Conservation (phyloP, 139 green algal genomes). For the Chlamydomonas asymmetrica region DNA sequence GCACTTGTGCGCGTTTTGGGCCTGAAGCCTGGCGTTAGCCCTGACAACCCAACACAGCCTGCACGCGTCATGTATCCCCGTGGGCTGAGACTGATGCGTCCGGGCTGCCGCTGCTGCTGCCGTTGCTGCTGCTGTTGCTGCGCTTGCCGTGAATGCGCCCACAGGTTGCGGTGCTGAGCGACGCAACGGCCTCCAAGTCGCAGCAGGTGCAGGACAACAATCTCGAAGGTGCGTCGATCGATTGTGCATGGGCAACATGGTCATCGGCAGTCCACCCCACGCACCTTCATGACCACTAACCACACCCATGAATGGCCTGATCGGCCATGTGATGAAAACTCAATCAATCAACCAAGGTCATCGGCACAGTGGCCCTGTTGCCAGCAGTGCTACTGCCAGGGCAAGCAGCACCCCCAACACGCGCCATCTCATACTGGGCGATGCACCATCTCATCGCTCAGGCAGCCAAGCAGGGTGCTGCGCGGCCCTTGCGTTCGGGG, state of each 20-base stretch:
- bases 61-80: no score
- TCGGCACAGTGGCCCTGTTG: background rate
- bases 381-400: background rate
- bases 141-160: no score
- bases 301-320: background rate
- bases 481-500: no score
- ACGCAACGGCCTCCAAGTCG: constrained; percentile 63
- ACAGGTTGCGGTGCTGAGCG: constrained; percentile 53
- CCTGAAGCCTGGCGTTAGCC: no score
- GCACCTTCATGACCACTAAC: background rate
- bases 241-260: background rate
- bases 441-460: background rate
- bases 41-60: no score
- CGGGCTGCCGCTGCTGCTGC: no score
- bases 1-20: no score
- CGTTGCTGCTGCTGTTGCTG: no score
- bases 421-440: background rate
- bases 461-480: constrained; percentile 16
- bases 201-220: constrained; percentile 59
- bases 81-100: no score
- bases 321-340: background rate
- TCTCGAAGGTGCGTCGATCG: constrained; percentile 32
- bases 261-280: background rate
- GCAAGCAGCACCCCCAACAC: no score
- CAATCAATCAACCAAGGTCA: background rate